These are phyloP conservation scores for Sclerotinia nivalis DNA, from an alignment of 2,329 filamentous ascomycete species.

Conservation along the genomic window DNA sequence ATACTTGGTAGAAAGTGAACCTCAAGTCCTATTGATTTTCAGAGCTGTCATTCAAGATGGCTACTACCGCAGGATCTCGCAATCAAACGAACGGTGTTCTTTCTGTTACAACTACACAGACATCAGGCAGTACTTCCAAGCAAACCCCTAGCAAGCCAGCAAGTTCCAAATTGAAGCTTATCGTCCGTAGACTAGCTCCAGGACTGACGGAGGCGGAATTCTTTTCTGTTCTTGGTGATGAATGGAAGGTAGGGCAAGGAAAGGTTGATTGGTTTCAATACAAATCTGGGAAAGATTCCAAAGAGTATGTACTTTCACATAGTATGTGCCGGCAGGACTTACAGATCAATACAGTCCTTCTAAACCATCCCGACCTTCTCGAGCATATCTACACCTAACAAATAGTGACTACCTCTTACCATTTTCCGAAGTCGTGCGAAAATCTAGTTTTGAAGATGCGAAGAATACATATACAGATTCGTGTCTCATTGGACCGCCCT, in stretches of 20 bases:
- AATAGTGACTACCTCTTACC: conserved; percentile 65
- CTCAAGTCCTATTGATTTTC: not conserved
- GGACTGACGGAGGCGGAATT: conserved; percentile 82
- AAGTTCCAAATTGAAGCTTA: conserved; percentile 71
- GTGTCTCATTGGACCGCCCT: conserved; percentile 74
- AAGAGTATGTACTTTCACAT: conserved; percentile 61
- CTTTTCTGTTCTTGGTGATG: conserved; percentile 66
- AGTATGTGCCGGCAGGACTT: conserved; percentile 17
- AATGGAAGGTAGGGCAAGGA: conserved; percentile 79
- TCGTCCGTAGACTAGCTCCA: conserved; percentile 82
- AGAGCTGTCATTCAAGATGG: conserved; percentile 6
- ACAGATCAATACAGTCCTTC: conserved; percentile 58
- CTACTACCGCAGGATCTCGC: conserved; percentile 34
- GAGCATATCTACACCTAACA: conserved; percentile 81
- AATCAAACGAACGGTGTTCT: conserved; percentile 54
- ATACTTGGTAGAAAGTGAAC: conserved; percentile 16
- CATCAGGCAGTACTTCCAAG: conserved; percentile 46
- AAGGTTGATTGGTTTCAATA: conserved; percentile 84
- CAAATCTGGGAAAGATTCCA: conserved; percentile 73
- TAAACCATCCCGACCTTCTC: conserved; percentile 77
- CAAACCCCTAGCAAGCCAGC: conserved; percentile 48
- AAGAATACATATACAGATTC: conserved; percentile 72
- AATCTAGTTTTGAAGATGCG: conserved; percentile 74
- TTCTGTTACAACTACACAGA: conserved; percentile 50
- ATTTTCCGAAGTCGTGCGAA: conserved; percentile 70